Conservation (phyloP, 2,329 filamentous ascomycete species). For the Lasiodiplodia sp. region DNA sequence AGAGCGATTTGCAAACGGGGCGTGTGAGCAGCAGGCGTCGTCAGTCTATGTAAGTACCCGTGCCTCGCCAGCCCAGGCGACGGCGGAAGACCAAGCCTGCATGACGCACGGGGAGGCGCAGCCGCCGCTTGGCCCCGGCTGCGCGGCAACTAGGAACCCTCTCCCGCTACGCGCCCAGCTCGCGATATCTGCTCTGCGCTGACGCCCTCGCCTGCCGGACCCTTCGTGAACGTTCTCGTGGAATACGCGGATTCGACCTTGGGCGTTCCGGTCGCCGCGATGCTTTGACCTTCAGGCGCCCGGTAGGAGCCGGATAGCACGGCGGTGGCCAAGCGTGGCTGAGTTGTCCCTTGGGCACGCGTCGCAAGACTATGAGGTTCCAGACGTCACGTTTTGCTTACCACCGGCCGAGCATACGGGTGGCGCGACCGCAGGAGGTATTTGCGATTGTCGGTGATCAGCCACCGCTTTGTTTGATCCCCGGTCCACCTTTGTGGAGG, state of each 20-base stretch:
- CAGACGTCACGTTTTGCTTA: conserved; percentile 17
- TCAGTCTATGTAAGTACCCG: background rate
- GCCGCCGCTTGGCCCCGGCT: conserved; percentile 14
- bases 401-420: background rate
- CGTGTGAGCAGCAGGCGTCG: background rate
- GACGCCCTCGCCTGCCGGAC: background rate
- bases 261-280: background rate
- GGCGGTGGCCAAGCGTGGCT: conserved; percentile 16
- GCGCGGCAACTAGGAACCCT: background rate
- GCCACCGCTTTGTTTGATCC: background rate
- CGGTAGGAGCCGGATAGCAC: background rate
- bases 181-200: background rate
- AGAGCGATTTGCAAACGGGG: background rate
- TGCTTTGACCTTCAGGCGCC: background rate
- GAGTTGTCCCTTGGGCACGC: conserved; percentile 14
- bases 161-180: background rate
- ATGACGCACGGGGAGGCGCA: conserved; percentile 26
- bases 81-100: background rate
- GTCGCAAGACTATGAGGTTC: conserved; percentile 12
- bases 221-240: background rate
- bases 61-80: background rate
- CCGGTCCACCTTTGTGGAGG: background rate
- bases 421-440: background rate
- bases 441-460: no score
- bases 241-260: background rate